Evolutionary conservation across 805 yeast genomes (phyloP).

Genomic region (Candida multigemmis): DNA sequence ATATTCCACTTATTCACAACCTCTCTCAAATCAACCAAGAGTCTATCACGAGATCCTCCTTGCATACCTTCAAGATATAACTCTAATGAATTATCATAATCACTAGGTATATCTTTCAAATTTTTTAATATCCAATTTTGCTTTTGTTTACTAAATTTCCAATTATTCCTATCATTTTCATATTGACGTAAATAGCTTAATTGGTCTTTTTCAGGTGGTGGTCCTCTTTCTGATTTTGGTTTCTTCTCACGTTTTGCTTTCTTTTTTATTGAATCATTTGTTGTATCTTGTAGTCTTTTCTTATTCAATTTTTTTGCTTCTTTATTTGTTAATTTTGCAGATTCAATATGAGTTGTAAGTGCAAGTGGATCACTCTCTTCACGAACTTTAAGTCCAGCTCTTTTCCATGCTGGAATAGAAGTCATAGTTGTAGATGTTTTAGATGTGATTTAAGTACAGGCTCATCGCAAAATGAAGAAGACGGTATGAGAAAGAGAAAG

Average conservation of each 20-base stretch:
- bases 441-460: slow-evolving; percentile 1
- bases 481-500: too few species aligned
- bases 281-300: slow-evolving; percentile 15
- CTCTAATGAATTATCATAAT: slow-evolving; percentile 42
- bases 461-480: slow-evolving; percentile 1
- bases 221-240: slow-evolving; percentile 58
- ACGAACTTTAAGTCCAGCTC: slow-evolving; percentile 59
- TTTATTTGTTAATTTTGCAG: slow-evolving; percentile 30
- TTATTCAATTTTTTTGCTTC: slow-evolving; percentile 31
- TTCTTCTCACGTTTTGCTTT: slow-evolving; percentile 63
- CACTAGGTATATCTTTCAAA: slow-evolving; percentile 39
- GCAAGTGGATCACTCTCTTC: slow-evolving; percentile 39
- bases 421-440: slow-evolving; percentile 2
- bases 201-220: slow-evolving; percentile 76
- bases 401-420: slow-evolving; percentile 71
- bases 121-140: slow-evolving; percentile 79
- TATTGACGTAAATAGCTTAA: slow-evolving; percentile 54
- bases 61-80: slow-evolving; percentile 52
- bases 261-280: slow-evolving; percentile 27
- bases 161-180: slow-evolving; percentile 43
- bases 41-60: slow-evolving; percentile 60
- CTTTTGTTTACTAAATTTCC: slow-evolving; percentile 84
- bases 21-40: slow-evolving; percentile 38
- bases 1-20: slow-evolving; percentile 51
- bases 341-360: slow-evolving; percentile 35